Evolutionary conservation across 768 basidiomycete species (phyloP).

Genomic region (Termitomyces sp.): DNA sequence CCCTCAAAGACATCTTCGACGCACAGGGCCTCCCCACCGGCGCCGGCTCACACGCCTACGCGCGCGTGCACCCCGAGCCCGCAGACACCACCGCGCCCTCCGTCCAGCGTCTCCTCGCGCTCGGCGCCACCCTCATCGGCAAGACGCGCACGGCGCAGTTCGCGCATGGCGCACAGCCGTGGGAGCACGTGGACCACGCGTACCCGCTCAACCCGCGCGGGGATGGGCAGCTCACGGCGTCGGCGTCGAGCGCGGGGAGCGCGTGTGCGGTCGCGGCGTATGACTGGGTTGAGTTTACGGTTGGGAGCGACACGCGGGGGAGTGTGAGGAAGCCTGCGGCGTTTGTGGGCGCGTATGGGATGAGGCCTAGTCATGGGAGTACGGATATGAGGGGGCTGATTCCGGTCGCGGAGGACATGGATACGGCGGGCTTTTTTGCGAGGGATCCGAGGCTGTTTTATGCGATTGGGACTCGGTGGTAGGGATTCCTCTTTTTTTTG

Average conservation of each 20-base stretch:
- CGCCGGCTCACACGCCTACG: constrained; percentile 32
- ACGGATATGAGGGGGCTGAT: constrained; percentile 30
- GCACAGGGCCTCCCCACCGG: constrained; percentile 30
- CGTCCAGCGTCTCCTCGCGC: constrained; percentile 40
- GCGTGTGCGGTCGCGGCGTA: constrained; percentile 37
- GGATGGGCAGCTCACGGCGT: constrained; percentile 33
- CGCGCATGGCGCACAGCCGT: constrained; percentile 42
- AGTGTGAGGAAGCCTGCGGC: constrained; percentile 36
- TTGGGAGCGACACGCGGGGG: constrained; percentile 37
- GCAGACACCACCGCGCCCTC: constrained; percentile 32
- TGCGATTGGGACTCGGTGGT: constrained; percentile 27
- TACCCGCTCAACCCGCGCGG: constrained; percentile 37
- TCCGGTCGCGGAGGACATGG: constrained; percentile 36
- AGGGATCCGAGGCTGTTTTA: constrained; percentile 28
- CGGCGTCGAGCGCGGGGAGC: constrained; percentile 35
- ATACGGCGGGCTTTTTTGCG: constrained; percentile 34
- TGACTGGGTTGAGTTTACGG: constrained; percentile 34
- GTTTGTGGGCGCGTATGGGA: constrained; percentile 33
- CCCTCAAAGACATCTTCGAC: constrained; percentile 42
- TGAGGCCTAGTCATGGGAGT: constrained; percentile 30
- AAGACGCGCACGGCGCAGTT: constrained; percentile 54
- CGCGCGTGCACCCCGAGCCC: constrained; percentile 29
- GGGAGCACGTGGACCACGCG: constrained; percentile 32
- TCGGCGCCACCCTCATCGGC: constrained; percentile 49
- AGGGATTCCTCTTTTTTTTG: constrained; percentile 4